These are phyloP conservation scores for Penicillium paradoxum DNA, from an alignment of 495 filamentous ascomycete species.

Conservation along the genomic window DNA sequence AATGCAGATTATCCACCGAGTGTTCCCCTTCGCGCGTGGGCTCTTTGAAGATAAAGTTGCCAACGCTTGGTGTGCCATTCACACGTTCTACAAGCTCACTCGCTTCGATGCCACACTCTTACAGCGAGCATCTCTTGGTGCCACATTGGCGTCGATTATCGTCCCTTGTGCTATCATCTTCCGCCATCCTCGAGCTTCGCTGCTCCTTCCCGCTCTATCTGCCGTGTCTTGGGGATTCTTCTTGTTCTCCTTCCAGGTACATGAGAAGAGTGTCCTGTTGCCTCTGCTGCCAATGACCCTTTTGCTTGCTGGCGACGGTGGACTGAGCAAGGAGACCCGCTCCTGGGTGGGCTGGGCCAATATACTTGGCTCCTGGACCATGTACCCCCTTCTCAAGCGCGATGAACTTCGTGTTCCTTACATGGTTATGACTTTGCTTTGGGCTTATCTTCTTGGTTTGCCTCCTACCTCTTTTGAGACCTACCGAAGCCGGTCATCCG, in stretches of 20 bases:
- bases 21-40: slow-evolving; percentile 91
- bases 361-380: slow-evolving; percentile 84
- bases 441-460: slow-evolving; percentile 84
- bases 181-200: slow-evolving; percentile 65
- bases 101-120: slow-evolving; percentile 60
- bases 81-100: slow-evolving; percentile 81
- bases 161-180: slow-evolving; percentile 77
- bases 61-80: slow-evolving; percentile 92
- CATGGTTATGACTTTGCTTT: slow-evolving; percentile 72
- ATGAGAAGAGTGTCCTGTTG: slow-evolving; percentile 92
- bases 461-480: slow-evolving; percentile 68
- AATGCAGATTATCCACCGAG: slow-evolving; percentile 75
- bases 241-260: slow-evolving; percentile 93
- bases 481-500: slow-evolving; percentile 47
- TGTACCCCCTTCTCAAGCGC: slow-evolving; percentile 83
- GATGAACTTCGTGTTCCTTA: slow-evolving; percentile 85
- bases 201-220: slow-evolving; percentile 74
- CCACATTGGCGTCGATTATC: slow-evolving; percentile 70
- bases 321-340: slow-evolving; percentile 66
- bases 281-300: slow-evolving; percentile 90
- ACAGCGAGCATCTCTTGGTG: slow-evolving; percentile 69
- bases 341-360: slow-evolving; percentile 94
- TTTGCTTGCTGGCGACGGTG: slow-evolving; percentile 69
- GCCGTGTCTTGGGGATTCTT: slow-evolving; percentile 94
- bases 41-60: slow-evolving; percentile 98